phyloP scores from a whole-genome alignment of 2,329 filamentous ascomycete genomes.

The Chrysoporthe deuterocubensis region DNA sequence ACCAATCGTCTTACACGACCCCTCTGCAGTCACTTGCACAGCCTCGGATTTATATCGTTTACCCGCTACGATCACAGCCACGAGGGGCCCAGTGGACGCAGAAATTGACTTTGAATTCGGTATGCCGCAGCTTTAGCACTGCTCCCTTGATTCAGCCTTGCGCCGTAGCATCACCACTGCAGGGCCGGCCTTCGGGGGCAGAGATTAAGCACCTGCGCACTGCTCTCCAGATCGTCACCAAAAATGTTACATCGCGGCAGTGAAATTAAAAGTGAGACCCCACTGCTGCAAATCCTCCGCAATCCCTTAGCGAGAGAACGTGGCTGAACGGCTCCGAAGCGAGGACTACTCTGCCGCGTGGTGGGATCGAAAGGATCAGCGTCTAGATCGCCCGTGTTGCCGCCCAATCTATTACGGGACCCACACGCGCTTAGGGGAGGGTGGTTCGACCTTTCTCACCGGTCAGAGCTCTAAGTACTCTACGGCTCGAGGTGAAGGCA shows the following conservation, averaged over 20 bases:
- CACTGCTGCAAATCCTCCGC: not conserved
- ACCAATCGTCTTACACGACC: conserved; percentile 31
- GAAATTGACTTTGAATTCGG: not conserved
- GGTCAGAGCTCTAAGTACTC: not conserved
- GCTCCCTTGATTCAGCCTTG: too few relatives aligned
- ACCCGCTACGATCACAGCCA: too few relatives aligned
- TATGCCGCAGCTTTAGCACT: not conserved
- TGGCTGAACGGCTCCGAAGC: not conserved
- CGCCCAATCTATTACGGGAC: not conserved
- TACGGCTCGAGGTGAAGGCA: too few relatives aligned
- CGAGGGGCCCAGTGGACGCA: not conserved
- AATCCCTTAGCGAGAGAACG: not conserved
- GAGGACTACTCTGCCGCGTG: not conserved
- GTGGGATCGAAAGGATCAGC: not conserved
- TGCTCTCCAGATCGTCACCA: not conserved
- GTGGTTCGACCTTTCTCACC: not conserved
- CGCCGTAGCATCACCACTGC: not conserved
- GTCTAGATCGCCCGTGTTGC: not conserved
- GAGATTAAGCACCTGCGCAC: not conserved
- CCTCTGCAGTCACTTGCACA: conserved; percentile 27
- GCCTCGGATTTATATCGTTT: not conserved
- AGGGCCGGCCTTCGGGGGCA: not conserved
- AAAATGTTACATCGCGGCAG: not conserved
- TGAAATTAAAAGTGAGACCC: not conserved
- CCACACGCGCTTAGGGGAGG: not conserved